Conservation (phyloP, 2,329 filamentous ascomycete species). For the Claviceps lovelessii region DNA sequence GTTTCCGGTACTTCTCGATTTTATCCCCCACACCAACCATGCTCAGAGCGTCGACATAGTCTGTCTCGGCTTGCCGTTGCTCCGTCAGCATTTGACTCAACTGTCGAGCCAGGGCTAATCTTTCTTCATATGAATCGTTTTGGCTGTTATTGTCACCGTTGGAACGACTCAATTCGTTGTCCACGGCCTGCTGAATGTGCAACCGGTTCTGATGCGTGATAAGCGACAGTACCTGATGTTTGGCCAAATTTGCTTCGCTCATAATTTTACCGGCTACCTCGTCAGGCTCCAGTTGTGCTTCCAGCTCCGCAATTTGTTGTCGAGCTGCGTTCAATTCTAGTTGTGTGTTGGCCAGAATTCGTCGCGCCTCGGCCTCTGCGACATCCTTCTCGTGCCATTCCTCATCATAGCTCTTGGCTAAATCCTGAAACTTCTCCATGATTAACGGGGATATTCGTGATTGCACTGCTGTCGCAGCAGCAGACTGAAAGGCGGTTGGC, state of each 20-base stretch:
- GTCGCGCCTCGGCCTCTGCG: slow-evolving; percentile 52
- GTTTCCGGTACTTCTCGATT: slow-evolving; percentile 56
- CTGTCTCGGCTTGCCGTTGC: slow-evolving; percentile 46
- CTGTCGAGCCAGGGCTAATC: slow-evolving; percentile 42
- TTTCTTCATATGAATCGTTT: slow-evolving; percentile 37
- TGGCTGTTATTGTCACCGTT: slow-evolving; percentile 30
- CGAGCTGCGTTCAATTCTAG: slow-evolving; percentile 49
- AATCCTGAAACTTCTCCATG: slow-evolving; percentile 56
- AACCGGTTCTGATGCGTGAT: slow-evolving; percentile 39
- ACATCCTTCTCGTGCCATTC: slow-evolving; percentile 62
- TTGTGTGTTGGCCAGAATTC: slow-evolving; percentile 51
- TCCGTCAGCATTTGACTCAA: slow-evolving; percentile 43
- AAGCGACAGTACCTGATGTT: slow-evolving; percentile 34
- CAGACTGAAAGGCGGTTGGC: slow-evolving; percentile 37
- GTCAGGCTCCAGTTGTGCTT: slow-evolving; percentile 39
- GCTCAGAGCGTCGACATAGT: slow-evolving; percentile 54
- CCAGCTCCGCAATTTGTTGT: slow-evolving; percentile 44
- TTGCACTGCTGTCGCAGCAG: slow-evolving; percentile 54
- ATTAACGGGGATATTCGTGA: slow-evolving; percentile 55
- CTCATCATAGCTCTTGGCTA: slow-evolving; percentile 57
- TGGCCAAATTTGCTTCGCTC: slow-evolving; percentile 35
- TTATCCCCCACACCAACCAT: slow-evolving; percentile 58
- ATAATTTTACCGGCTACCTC: slow-evolving; percentile 35
- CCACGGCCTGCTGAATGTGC: slow-evolving; percentile 36
- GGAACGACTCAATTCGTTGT: slow-evolving; percentile 33